These are phyloP conservation scores for Raddia distichophylla DNA, from an alignment of 176 grass and related monocot genomes.

Conservation along the genomic window DNA sequence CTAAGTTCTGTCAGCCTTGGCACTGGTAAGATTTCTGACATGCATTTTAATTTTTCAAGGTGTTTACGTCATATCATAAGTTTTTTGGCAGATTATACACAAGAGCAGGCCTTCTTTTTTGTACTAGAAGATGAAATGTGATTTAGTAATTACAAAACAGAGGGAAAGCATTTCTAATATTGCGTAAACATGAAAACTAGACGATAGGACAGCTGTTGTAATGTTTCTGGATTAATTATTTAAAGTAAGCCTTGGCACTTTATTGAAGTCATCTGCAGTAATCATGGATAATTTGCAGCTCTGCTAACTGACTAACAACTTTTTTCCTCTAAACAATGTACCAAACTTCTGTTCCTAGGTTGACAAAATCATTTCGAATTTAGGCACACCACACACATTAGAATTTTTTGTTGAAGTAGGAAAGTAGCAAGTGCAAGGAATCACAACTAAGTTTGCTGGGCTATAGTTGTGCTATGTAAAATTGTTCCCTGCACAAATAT, in stretches of 20 bases:
- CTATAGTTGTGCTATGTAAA: conserved; percentile 12
- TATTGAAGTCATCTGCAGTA: background rate
- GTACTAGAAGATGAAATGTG: conserved; percentile 1
- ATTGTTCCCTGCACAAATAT: conserved; percentile 21
- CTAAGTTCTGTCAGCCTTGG: conserved; percentile 75
- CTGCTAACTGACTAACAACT: background rate
- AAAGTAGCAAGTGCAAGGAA: conserved; percentile 28
- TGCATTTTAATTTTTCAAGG: conserved; percentile 23
- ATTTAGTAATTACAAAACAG: conserved; percentile 16
- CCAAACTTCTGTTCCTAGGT: background rate
- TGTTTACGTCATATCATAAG: conserved; percentile 18
- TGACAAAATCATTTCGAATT: conserved; percentile 23
- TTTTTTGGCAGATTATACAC: conserved; percentile 1
- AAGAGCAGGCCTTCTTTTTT: background rate
- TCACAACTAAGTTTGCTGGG: background rate
- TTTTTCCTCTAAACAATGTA: background rate
- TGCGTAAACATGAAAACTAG: conserved; percentile 16
- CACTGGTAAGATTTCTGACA: conserved; percentile 53
- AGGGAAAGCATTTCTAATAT: background rate
- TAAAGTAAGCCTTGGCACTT: conserved; percentile 20
- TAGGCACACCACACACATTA: conserved; percentile 13
- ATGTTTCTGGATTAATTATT: background rate
- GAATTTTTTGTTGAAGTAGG: conserved; percentile 17
- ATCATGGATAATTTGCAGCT: conserved; percentile 19
- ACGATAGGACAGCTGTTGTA: background rate